Base-by-base conservation (phyloP, 2,329 filamentous ascomycete genomes). In the Cladobotryum protrusum region DNA sequence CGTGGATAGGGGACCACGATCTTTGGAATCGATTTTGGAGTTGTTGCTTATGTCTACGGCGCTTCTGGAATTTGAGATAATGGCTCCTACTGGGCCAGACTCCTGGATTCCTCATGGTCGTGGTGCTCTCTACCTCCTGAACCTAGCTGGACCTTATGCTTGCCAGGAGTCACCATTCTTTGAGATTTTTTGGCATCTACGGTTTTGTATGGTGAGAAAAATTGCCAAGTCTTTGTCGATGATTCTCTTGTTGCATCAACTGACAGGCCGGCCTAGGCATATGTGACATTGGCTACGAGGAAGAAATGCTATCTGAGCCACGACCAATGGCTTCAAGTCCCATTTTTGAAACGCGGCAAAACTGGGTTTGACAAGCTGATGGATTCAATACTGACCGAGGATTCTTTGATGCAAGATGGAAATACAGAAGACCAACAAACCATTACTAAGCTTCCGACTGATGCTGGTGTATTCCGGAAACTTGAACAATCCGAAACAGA, bases 61-160 rank as follows among this genome's bases (percentile, higher is more conserved):
- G n/a, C 29, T 50, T 3, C 18, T 50, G 4, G 48, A 50, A 18
- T 47, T 50, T 20, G 48, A 50, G 48, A 50, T 50, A 43, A 50
- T 50, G 43, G 48, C 48, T 11, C 43, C 43, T 17, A 37, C 41
- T 19, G 19, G 17, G 4, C 17, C 24, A 9, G 43, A 50, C 33
- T 50, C 48, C 5, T 50, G 48, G 48, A 14, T 50, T 15, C 29
- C 43, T 11, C 37, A 50, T 36, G 48, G 43, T 13, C 40, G 35
- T 32, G 48, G 48, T 9, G 43, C 18, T 13, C 17, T 50, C 3
- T 15, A 36, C 14, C 48, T 50, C 9, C 2, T 50, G n/a, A 36
- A 45, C 11, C 40, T 45, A n/a, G 35, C 20, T 19, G 43, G 43
- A 15, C 48, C 43, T 18, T 9, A 47, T 17, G 36, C 41, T 34